These are phyloP conservation scores for Jacaranda mimosifolia DNA, from an alignment of 257 asterid species.

Conservation along the genomic window DNA sequence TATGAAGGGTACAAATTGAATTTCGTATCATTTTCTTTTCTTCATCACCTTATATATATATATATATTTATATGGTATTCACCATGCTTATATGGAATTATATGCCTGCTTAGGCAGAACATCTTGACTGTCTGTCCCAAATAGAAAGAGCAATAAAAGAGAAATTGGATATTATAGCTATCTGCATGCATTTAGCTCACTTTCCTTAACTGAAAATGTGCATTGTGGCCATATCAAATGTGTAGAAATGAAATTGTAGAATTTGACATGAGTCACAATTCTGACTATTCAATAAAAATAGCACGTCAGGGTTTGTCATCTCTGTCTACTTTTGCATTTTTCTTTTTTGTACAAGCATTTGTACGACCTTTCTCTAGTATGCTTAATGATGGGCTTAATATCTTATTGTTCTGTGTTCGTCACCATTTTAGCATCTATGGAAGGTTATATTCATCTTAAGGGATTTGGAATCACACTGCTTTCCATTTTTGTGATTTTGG, in stretches of 20 bases:
- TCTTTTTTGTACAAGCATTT: neutral
- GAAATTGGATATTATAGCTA: no score
- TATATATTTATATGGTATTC: neutral
- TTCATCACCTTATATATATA: neutral
- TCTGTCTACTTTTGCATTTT: neutral
- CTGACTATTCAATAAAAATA: constrained; percentile 15
- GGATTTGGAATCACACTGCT: constrained; percentile 3
- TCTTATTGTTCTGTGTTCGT: neutral
- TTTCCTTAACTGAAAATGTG: neutral
- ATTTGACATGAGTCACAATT: neutral
- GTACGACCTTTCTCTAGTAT: neutral
- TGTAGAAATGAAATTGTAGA: neutral
- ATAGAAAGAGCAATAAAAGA: no score
- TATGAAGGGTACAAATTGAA: constrained; percentile 7
- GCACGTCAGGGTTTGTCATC: constrained; percentile 3
- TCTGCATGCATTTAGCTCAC: neutral
- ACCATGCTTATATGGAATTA: constrained; percentile 13
- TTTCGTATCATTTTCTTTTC: neutral
- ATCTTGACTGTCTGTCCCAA: no score
- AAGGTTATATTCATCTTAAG: neutral
- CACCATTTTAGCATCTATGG: neutral
- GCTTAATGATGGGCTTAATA: neutral
- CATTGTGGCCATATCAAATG: neutral
- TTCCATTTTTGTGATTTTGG: neutral
- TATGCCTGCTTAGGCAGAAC: neutral